Evolutionary conservation across 371 early-diverging fungal species (phyloP), one percentile per base, ranked within the genome.

Genomic region (Rhizomucor pusillus): DNA sequence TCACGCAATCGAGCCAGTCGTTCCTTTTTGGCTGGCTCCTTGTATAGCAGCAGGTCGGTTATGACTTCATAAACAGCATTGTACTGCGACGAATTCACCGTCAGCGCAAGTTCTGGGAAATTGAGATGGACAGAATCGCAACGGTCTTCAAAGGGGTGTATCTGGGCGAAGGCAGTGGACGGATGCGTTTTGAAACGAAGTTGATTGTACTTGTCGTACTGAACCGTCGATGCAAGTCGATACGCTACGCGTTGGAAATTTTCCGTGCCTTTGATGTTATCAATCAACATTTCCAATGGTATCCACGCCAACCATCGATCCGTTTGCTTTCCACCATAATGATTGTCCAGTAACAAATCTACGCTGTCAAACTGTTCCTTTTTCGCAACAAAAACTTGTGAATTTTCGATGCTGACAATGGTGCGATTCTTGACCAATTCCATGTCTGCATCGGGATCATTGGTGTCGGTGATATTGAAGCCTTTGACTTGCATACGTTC

Each of bases 241-340:
- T 84, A 82, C 47, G 90, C 89, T 23, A 94, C 77, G 19, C 89
- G 83, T 49, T 86, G 83, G 60, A 92, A 85, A 54, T 85, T 78
- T 43, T 77, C 79, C 0, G 70, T 71, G 33, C 56, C 68, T 35
- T 69, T 71, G 47, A 71, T 73, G 59, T 83, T 77, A 43, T 79
- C 77, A 11, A 88, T 75, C 20, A 94, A 62, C 68, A 90, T 85
- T 62, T 94, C 95, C 7, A 91, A 66, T 2, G 95, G 93, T 12
- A 91, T 82, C 95, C 95, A 94, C 0, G 87, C 75, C 0, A 90
- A 86, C 91, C 92, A 91, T 41, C 84, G 75, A 14, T 81, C 72
- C 18, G 58, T 73, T 18, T 70, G 70, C 19, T 65, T 66, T 2
- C 70, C 75, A 53, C 77, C 81, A 63, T 77, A 75, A 54, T 75